Evolutionary conservation across 768 basidiomycete species (phyloP).

Genomic region (Solioccasus polychromus): DNA sequence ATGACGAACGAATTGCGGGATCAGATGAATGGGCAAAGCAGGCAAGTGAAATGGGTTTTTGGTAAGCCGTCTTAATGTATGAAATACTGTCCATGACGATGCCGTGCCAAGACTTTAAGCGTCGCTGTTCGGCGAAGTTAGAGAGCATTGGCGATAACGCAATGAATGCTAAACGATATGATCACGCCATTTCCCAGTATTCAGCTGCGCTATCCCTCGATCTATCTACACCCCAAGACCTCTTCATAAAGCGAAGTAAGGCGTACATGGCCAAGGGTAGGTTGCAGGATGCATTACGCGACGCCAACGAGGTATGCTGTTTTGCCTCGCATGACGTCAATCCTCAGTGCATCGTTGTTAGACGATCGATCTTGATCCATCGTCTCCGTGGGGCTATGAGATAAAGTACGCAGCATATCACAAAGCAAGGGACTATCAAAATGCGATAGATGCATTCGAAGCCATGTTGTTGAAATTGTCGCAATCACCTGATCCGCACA

Average conservation of each 20-base stretch:
- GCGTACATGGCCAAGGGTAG: not conserved
- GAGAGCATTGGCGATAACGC: not conserved
- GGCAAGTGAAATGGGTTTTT: too few species aligned
- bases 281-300: not conserved
- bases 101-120: not conserved
- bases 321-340: too few species aligned
- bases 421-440: not conserved
- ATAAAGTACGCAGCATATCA: not conserved
- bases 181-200: not conserved
- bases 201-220: not conserved
- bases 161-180: not conserved
- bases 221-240: not conserved
- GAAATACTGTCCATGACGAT: too few species aligned
- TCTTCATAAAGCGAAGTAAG: not conserved
- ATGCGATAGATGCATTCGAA: not conserved
- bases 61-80: too few species aligned
- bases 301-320: not conserved
- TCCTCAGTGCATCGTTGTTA: not conserved
- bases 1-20: too few species aligned
- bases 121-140: not conserved
- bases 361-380: not conserved
- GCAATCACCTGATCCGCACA: not conserved
- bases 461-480: not conserved
- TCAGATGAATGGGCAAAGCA: too few species aligned
- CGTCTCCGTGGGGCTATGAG: slow-evolving; percentile 2